phyloP scores from a whole-genome alignment of 2,329 filamentous ascomycete genomes.

The Coniochaeta pulveracea region DNA sequence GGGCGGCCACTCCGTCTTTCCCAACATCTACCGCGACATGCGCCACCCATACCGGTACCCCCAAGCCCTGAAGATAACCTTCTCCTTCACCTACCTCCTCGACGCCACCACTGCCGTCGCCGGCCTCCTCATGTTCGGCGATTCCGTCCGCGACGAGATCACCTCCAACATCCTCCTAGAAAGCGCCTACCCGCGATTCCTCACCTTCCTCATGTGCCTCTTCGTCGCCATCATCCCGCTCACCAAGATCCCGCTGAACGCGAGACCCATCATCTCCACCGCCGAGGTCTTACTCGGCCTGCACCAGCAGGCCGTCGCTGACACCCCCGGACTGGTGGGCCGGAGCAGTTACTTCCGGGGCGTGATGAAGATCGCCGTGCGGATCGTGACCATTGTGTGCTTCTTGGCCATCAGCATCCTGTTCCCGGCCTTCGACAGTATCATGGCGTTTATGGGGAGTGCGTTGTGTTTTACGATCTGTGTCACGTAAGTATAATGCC shows the following conservation, averaged over 20 bases:
- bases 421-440: conserved; percentile 72
- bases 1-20: conserved; percentile 61
- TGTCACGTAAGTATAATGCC: conserved; percentile 47
- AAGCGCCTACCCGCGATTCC: conserved; percentile 57
- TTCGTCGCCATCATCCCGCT: conserved; percentile 89
- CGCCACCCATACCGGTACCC: conserved; percentile 70
- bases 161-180: conserved; percentile 79
- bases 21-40: conserved; percentile 63
- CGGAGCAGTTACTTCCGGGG: conserved; percentile 45
- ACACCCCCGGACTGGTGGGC: conserved; percentile 35
- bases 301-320: conserved; percentile 36
- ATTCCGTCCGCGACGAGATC: conserved; percentile 76
- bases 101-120: conserved; percentile 74
- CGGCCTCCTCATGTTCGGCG: conserved; percentile 90
- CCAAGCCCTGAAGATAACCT: conserved; percentile 66
- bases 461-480: conserved; percentile 91
- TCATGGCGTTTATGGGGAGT: conserved; percentile 85
- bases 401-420: conserved; percentile 63
- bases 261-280: conserved; percentile 77
- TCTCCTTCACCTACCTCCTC: conserved; percentile 76
- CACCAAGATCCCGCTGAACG: conserved; percentile 88
- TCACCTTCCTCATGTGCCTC: conserved; percentile 71
- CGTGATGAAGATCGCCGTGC: conserved; percentile 47
- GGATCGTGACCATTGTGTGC: conserved; percentile 54
- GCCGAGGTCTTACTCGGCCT: conserved; percentile 72